Base-by-base conservation (phyloP, 225 moss, liverwort and hornwort genomes). In the Physcomitrellopsis africana region DNA sequence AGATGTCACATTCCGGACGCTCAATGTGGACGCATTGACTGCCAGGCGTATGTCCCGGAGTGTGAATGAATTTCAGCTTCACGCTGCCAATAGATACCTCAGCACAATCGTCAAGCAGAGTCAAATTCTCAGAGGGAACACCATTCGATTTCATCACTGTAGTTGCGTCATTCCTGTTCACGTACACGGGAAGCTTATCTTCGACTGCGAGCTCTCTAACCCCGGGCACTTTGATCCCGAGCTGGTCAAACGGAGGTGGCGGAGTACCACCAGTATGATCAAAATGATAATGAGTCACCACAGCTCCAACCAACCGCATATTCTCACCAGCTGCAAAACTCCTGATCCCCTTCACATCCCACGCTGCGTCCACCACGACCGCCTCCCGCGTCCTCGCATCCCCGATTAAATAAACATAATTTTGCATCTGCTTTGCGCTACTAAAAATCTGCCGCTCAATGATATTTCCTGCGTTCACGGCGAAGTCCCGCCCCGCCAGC, bases 361-460 rank as follows among this genome's bases (percentile, higher is more conserved):
- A 97, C 16, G 97, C 93, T 48, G 91, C 94, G 78, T 97, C 97
- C 72, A 94, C 93, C 58, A 97, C 97, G 18, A 97, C 87, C 8
- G 94, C 94, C 72, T 97, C 97, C 47, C 97, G 91, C 60, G 97
- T 93, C 68, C 79, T 82, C 57, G 94, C 97, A 85, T 97, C 97
- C 55, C 97, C 97, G n/a, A 97, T 66, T 82, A 97, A 74, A 55
- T 97, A 97, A 11, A 97, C 87, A 63, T 63, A 97, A 57, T 97
- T 97, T 83, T 93, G 92, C 97, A 97, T 97, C 83, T 94, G 93
- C 85, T 93, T 86, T 61, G 97, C 97, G 68, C 91, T 94, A 73
- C 89, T 93, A 58, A 94, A 97, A 47, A 97, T 94, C 92, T 96
- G 97, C 74, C 83, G 86, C 81, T 99, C 97, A 19, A 99, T 76